These are phyloP conservation scores for Boehmeria nivea DNA, from an alignment of 306 rosid species.

Conservation along the genomic window DNA sequence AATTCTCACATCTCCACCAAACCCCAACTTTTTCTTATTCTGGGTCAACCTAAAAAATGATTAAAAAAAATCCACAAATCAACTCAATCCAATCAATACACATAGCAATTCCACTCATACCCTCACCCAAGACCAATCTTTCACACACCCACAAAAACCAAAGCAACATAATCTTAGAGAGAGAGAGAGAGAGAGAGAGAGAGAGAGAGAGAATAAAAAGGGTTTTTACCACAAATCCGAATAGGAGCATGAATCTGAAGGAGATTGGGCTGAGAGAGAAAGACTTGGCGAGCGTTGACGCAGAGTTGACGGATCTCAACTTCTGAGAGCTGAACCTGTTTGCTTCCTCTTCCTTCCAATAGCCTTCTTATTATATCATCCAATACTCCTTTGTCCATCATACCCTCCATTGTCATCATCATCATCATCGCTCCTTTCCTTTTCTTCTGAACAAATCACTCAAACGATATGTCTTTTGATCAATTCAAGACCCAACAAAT, in stretches of 20 bases:
- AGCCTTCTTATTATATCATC: constrained; percentile 84
- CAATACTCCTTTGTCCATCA: constrained; percentile 62
- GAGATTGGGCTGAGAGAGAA: constrained; percentile 86
- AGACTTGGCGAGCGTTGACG: constrained; percentile 85
- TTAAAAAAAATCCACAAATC: not conserved
- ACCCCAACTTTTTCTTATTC: too few relatives aligned
- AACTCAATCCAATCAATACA: not conserved
- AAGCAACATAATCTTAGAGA: not conserved
- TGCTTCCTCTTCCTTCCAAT: constrained; percentile 75
- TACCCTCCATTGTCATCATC: constrained; percentile 84
- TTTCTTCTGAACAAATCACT: not conserved
- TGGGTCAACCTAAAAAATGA: too few relatives aligned
- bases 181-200: not conserved
- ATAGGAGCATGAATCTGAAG: constrained; percentile 67
- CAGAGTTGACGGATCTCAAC: constrained; percentile 98
- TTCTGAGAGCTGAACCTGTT: constrained; percentile 92
- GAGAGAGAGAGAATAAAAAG: constrained; percentile 21
- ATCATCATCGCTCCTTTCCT: constrained; percentile 24
- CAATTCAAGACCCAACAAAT: not conserved
- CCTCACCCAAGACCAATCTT: constrained; percentile 1
- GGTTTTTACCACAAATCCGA: constrained; percentile 59
- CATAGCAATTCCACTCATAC: not conserved
- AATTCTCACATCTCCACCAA: too few relatives aligned
- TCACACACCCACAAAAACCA: not conserved
- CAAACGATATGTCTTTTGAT: too few relatives aligned